These are phyloP conservation scores for Candida hispaniensis DNA, from an alignment of 805 yeast species.

Conservation along the genomic window DNA sequence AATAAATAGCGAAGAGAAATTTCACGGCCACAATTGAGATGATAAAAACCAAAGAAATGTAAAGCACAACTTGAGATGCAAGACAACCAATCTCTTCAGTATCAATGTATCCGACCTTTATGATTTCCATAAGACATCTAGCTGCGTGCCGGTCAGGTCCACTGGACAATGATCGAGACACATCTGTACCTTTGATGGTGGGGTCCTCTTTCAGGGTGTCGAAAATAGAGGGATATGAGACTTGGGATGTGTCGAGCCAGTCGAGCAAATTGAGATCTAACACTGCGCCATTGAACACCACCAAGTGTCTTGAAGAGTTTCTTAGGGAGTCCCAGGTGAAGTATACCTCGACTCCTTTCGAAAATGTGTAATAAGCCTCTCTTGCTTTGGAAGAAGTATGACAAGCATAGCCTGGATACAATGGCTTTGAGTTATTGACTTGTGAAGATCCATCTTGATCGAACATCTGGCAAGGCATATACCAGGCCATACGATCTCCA, in stretches of 20 bases:
- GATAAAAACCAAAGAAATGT: conserved; percentile 73
- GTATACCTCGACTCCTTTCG: conserved; percentile 44
- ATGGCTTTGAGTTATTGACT: conserved; percentile 51
- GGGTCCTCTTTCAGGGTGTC: conserved; percentile 47
- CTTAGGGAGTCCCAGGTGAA: conserved; percentile 84
- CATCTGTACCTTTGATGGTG: conserved; percentile 62
- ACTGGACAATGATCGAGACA: conserved; percentile 60
- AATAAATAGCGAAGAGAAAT: conserved; percentile 79
- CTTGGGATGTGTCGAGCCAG: conserved; percentile 62
- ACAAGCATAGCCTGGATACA: conserved; percentile 83
- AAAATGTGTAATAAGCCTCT: conserved; percentile 47
- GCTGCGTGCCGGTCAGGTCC: conserved; percentile 62
- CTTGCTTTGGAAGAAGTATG: conserved; percentile 70
- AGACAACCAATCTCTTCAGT: conserved; percentile 88
- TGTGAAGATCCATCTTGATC: conserved; percentile 59
- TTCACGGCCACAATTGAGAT: conserved; percentile 67
- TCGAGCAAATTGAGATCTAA: conserved; percentile 66
- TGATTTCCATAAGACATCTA: conserved; percentile 71
- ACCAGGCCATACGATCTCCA: conserved; percentile 70
- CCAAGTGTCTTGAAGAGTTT: conserved; percentile 59
- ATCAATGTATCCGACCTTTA: conserved; percentile 83
- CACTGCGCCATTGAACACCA: conserved; percentile 84
- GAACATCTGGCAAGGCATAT: conserved; percentile 80
- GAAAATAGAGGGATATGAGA: conserved; percentile 64
- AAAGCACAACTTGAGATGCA: conserved; percentile 75